These are phyloP conservation scores for Iberis pinnata DNA, from an alignment of 345 rosid genomes.

Conservation along the genomic window DNA sequence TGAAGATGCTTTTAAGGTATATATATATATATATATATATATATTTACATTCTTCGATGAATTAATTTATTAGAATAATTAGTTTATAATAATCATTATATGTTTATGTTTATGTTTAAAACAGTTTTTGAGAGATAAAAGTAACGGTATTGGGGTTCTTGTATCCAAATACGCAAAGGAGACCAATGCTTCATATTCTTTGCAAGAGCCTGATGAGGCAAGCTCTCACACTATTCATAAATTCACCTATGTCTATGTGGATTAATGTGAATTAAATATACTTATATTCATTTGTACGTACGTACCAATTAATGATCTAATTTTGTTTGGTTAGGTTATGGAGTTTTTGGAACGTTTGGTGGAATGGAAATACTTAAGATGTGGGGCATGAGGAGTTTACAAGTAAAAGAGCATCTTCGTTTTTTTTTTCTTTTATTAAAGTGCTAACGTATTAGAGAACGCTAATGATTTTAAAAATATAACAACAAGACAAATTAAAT, in stretches of 20 bases:
- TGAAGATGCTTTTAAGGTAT: slow-evolving; percentile 97
- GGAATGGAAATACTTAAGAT: slow-evolving; percentile 45
- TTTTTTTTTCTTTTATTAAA: no score
- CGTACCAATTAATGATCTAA: no score
- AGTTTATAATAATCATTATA: no score
- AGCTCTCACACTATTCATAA: background rate
- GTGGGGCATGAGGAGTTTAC: slow-evolving; percentile 23
- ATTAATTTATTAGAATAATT: slow-evolving; percentile 1
- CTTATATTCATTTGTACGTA: no score
- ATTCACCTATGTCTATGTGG: background rate
- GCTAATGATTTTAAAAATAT: no score
- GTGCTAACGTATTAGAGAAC: no score
- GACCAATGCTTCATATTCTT: slow-evolving; percentile 76
- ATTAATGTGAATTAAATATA: background rate
- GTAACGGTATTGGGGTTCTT: slow-evolving; percentile 86
- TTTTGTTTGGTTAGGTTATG: slow-evolving; percentile 38
- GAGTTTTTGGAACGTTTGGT: slow-evolving; percentile 59
- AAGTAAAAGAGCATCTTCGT: slow-evolving; percentile 11
- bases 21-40: no score
- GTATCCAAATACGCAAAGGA: slow-evolving; percentile 90
- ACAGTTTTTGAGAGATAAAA: slow-evolving; percentile 69
- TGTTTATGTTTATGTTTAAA: no score
- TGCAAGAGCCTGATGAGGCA: slow-evolving; percentile 71
- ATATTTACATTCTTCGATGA: no score
- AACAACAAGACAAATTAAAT: no score